Evolutionary conservation across 2,329 filamentous ascomycete species (phyloP).

Genomic region (Didymellaceae sp.): DNA sequence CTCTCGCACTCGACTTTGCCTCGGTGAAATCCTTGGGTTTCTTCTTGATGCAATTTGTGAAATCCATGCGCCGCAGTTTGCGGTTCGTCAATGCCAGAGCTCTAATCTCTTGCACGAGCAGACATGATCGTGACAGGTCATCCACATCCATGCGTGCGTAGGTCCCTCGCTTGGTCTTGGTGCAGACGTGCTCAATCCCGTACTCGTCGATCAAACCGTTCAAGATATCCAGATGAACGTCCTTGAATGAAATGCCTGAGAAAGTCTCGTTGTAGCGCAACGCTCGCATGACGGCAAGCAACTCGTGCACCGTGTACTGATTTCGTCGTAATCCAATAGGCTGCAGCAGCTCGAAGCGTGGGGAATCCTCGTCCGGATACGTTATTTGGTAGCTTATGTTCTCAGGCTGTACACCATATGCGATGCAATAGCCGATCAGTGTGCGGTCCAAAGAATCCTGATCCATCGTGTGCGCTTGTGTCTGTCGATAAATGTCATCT

Average conservation of each 20-base stretch:
- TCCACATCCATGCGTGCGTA: conserved; percentile 60
- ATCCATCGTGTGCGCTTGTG: conserved; percentile 62
- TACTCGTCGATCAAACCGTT: conserved; percentile 66
- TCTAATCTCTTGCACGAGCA: conserved; percentile 72
- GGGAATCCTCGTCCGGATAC: conserved; percentile 64
- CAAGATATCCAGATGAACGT: conserved; percentile 68
- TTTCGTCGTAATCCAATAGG: conserved; percentile 59
- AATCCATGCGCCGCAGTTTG: conserved; percentile 68
- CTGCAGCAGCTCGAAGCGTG: conserved; percentile 68
- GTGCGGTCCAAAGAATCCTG: conserved; percentile 69
- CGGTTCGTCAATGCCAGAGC: conserved; percentile 71
- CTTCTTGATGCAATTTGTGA: conserved; percentile 66
- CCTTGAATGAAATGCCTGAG: conserved; percentile 70
- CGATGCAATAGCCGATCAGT: conserved; percentile 71
- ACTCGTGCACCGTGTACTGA: conserved; percentile 66
- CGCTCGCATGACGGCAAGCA: conserved; percentile 73
- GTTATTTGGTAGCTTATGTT: conserved; percentile 60
- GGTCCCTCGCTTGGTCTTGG: conserved; percentile 63
- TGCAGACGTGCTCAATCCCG: conserved; percentile 68
- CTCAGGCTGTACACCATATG: conserved; percentile 70
- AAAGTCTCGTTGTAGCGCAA: conserved; percentile 75
- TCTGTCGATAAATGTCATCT: conserved; percentile 42
- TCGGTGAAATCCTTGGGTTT: conserved; percentile 53
- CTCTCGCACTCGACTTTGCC: conserved; percentile 56
- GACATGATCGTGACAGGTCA: conserved; percentile 61